Evolutionary conservation across 306 rosid genomes (phyloP), one percentile per base, ranked within the genome.

Genomic region (Vigna unguiculata): DNA sequence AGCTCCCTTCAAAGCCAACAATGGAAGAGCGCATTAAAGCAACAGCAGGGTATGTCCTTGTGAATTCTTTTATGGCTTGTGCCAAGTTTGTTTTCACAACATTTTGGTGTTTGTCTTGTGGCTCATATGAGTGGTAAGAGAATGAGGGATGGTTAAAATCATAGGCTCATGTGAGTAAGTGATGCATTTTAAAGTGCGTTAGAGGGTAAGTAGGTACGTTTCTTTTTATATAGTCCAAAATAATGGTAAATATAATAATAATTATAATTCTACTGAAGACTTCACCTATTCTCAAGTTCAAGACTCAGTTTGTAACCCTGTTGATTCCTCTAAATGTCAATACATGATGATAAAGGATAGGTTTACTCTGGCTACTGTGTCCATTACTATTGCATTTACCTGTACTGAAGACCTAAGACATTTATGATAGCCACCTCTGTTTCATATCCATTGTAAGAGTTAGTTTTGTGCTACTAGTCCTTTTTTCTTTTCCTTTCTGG

Each of bases 41-140:
- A 71, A 90, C 97, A 7, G 92, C 93, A n/a, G 99, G 99, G 99
- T 96, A 78, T 86, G 89, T 84, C 72, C 46, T 63, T 15, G 14
- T 67, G 57, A 22, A 59, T 67, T 52, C 14, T 48, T 20, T 49
- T 48, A 28, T 61, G 72, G 10, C 65, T 41, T 52, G 47, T 72
- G 47, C 68, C n/a, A 14, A 43, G 63, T 58, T 60, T 71, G 16
- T 15, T 28, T 72, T 13, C 36, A 38, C 54, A 57, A 69, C 47
- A 1, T 38, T 78, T 40, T 80, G 41, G 45, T 60, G 24, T 14
- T 13, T 69, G 16, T 69, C 45, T 53, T 49, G 15, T 54, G 74
- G 43, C 43, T 30, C 64, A 11, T 14, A 9, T 38, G 40, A 52
- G 21, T 36, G 40, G 8, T 59, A 58, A 9, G 48, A 25, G 75